Base-by-base conservation (phyloP, 768 basidiomycete species). In the Phlebiopsis gigantea region DNA sequence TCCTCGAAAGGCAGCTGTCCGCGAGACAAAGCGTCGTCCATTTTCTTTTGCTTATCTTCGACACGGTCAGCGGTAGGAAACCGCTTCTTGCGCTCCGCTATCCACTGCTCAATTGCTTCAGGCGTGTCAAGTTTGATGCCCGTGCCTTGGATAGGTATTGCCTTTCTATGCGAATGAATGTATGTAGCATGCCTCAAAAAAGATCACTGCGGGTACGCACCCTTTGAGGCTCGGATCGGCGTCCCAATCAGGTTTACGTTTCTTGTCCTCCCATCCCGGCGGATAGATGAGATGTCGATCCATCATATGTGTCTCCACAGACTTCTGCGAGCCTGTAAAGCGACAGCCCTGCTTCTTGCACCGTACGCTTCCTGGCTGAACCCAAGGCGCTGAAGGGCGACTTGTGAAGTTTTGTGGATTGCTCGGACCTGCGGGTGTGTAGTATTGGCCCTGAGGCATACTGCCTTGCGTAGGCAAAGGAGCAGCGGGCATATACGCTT, bases 231-330 rank as follows among this genome's bases (percentile, higher is more conserved):
- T 85, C 15, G 87, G 88, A 71, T 92, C 90, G 1, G 90, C 83
- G 65, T 90, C 90, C 89, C 90, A 91, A 28, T 86, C 86, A 31
- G 68, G 55, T 64, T 75, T 80, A 55, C 78, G 77, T 60, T 76
- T 78, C 61, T 69, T 68, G 46, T 79, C 75, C 26, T 85, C 75
- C 84, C 87, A 90, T 21, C 83, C 85, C 44, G 80, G 78, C 22
- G 92, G 91, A 61, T 82, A 91, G 46, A 93, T 83, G 43, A 93
- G 76, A 68, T 93, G 91, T n/a, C 90, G 78, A 63, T 93, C 91
- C 90, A 92, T 93, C 83, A 84, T 87, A 65, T 94, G 92, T 26
- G 74, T 77, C 68, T 92, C 87, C 15, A 92, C 80, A 24, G 81
- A 73, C 66, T 89, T 88, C 41, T 75, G 72, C 3, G 89, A 85